Conservation (phyloP, 805 yeast genomes). For the Saccharomycopsis synnaedendra region DNA sequence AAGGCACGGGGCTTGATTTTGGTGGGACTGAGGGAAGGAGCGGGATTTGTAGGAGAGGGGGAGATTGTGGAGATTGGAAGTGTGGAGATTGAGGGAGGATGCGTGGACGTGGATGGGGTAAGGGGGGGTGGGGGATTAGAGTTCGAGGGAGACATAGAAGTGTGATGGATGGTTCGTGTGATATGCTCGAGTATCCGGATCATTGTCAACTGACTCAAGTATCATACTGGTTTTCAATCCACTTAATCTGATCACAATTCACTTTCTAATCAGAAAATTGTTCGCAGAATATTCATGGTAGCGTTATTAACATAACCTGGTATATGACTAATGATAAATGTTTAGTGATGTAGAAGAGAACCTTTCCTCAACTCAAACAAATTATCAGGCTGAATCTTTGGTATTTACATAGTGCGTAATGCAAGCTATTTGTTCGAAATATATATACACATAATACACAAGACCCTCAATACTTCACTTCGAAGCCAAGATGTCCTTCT, state of each 20-base stretch:
- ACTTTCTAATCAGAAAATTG: no score
- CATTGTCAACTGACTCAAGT: no score
- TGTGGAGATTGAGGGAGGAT: slow-evolving; percentile 52
- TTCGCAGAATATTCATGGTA: no score
- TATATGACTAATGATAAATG: no score
- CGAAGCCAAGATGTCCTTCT: slow-evolving; percentile 18
- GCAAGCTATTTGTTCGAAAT: background rate
- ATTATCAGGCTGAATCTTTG: background rate
- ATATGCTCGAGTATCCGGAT: background rate
- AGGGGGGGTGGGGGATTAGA: slow-evolving; percentile 51
- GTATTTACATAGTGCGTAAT: background rate
- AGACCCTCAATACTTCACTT: no score
- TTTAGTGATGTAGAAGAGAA: no score
- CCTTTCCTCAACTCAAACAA: no score
- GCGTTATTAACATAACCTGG: no score
- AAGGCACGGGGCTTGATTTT: slow-evolving; percentile 73
- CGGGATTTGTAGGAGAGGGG: slow-evolving; percentile 47
- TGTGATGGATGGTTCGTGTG: slow-evolving; percentile 21
- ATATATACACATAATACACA: background rate
- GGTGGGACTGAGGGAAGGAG: slow-evolving; percentile 49
- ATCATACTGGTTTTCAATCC: no score
- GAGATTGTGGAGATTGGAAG: slow-evolving; percentile 50
- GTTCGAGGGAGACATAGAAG: slow-evolving; percentile 50
- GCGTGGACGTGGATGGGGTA: slow-evolving; percentile 42
- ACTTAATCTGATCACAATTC: no score